Evolutionary conservation across 129 eudicot species (phyloP).

Genomic region (Erigeron canadensis): DNA sequence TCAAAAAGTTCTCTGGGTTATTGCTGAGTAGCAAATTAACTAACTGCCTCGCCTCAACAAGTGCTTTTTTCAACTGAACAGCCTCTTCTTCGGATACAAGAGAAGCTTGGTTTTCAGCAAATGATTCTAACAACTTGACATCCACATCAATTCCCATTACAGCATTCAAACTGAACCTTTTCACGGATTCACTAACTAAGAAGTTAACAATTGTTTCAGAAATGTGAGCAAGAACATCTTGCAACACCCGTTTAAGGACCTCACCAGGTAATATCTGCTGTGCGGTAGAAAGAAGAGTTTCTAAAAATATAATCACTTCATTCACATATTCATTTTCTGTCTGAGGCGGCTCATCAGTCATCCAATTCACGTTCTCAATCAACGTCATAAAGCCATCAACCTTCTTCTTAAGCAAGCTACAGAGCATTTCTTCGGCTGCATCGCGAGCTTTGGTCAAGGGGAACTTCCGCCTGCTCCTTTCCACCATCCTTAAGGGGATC

Average conservation of each 20-base stretch:
- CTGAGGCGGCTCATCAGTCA: conserved; percentile 84
- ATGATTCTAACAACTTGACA: conserved; percentile 71
- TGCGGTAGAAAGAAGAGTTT: conserved; percentile 91
- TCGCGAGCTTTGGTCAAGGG: conserved; percentile 88
- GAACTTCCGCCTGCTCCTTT: conserved; percentile 82
- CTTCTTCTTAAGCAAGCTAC: conserved; percentile 90
- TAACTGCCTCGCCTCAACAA: conserved; percentile 83
- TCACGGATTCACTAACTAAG: conserved; percentile 78
- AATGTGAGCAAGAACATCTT: conserved; percentile 86
- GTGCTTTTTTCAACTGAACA: conserved; percentile 62
- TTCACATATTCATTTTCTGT: conserved; percentile 88
- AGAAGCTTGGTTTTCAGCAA: conserved; percentile 90
- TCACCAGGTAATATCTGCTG: conserved; percentile 86
- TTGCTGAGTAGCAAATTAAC: conserved; percentile 86
- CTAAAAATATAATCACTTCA: conserved; percentile 89
- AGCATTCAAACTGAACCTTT: conserved; percentile 80
- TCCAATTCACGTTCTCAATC: conserved; percentile 96
- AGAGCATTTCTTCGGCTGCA: conserved; percentile 86
- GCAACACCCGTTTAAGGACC: conserved; percentile 81
- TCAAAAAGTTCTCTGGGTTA: conserved; percentile 88
- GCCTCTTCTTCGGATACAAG: conserved; percentile 74
- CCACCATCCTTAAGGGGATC: conserved; percentile 82
- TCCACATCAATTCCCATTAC: conserved; percentile 91
- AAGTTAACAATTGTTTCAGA: conserved; percentile 80
- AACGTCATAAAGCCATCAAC: conserved; percentile 84